Conservation (phyloP, 805 yeast genomes). For the Suhomyces prunicola region DNA sequence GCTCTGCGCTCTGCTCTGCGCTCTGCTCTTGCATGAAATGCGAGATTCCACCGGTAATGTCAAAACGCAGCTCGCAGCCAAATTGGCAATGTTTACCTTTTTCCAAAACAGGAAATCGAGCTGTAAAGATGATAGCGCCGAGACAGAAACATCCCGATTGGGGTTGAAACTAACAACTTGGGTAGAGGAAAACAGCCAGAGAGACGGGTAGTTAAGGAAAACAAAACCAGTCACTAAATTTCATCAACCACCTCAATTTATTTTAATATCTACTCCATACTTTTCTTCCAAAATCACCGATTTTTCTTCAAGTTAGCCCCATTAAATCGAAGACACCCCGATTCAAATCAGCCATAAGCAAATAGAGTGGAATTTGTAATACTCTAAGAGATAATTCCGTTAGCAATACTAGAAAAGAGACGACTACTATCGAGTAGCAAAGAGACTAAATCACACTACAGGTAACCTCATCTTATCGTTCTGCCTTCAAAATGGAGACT, state of each 20-base stretch:
- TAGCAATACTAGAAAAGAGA: neutral
- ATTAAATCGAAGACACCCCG: neutral
- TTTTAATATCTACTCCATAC: neutral
- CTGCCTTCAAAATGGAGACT: conserved; percentile 16
- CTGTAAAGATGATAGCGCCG: conserved; percentile 2
- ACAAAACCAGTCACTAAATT: neutral
- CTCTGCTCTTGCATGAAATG: neutral
- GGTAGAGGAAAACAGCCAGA: neutral
- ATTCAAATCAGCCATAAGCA: neutral
- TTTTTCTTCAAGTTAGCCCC: neutral
- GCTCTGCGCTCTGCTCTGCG: neutral
- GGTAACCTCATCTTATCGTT: neutral
- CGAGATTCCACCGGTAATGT: neutral
- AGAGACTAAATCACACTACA: neutral
- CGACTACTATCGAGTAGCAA: neutral
- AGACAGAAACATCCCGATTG: neutral
- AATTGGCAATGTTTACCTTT: conserved; percentile 21
- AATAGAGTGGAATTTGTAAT: neutral
- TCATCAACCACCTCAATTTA: neutral
- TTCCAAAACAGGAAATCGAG: conserved; percentile 19
- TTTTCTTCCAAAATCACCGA: neutral
- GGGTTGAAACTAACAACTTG: conserved; percentile 3
- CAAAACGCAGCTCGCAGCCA: conserved; percentile 3
- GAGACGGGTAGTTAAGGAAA: neutral
- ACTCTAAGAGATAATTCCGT: too few relatives aligned